Evolutionary conservation across 1,284 basidiomycete species (phyloP), one percentile per base, ranked within the genome.

Genomic region (Naganishia albida): DNA sequence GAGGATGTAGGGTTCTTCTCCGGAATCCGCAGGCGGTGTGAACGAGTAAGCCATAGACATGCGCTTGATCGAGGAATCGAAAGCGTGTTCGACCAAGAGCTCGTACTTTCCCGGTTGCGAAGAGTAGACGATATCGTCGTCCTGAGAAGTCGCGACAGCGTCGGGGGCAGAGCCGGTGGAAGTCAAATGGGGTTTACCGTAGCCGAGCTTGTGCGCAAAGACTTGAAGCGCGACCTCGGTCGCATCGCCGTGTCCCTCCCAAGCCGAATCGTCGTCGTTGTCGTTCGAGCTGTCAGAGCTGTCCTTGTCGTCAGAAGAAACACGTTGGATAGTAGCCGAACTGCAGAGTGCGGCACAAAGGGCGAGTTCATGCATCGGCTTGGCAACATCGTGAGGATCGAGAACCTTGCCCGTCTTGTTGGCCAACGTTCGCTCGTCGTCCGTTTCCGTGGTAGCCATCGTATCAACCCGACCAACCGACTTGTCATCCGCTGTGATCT

Each of bases 211-310:
- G 68, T 83, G 82, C 0, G 84, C 84, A 59, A 85, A 85, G 12
- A 87, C 86, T 74, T 87, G 86, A 7, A 88, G 81, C 1, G 86
- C 85, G 38, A 84, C 81, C 71, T 86, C 84, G n/a, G 88, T 88
- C 0, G 87, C 85, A 71, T 88, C 87, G 39, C 88, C 88, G 50
- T 85, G 84, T 0, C 85, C 85, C 42, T 83, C 83, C 87, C 87
- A 88, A 64, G 81, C 77, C 23, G 30, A 16, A 2, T 56, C 81
- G 0, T 87, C 85, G 71, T 88, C 87, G 16, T 87, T 88, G 1
- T 87, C 85, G 71, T 88, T 87, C 39, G 83, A 82, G 87, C 86
- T 88, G 63, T 82, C 83, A 7, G 53, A 46, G 16, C 26, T 49
- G 23, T 40, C 62, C 7, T 54, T 64, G 20, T 49, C 44, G 28